Base-by-base conservation (phyloP, 495 filamentous ascomycete genomes). In the Penicillium angulare region DNA sequence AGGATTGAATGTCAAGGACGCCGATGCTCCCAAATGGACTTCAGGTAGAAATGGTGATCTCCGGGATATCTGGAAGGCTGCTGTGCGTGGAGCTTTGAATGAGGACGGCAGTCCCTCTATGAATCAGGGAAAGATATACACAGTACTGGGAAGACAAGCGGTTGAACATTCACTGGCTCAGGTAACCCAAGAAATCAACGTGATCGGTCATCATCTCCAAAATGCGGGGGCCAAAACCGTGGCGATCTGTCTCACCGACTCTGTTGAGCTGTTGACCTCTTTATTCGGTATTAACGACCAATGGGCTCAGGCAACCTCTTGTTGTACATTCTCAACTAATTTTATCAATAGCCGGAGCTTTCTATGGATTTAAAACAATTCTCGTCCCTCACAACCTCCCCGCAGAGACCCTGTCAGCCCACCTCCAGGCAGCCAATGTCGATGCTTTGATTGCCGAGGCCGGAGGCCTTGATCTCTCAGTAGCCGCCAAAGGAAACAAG, bases 231-330 rank as follows among this genome's bases (percentile, higher is more conserved):
- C 79, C n/a, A 85, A 85, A 63, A 85, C 82, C 27, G 88, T 97
- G 21, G 93, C 90, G 20, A 79, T 99, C 54, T 95, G 93, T 66
- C 81, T 97, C 21, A 90, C 91, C 3, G 97, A 99, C 73, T 95
- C 90, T 38, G 76, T 95, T 60, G 93, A 97, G 68, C 83, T 95
- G 43, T 73, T 98, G 35, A 82, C 79, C 21, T 70, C 81, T 18
- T 66, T 87, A n/a, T 88, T 88, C 57, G 83, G 84, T 87, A 65
- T 22, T 74, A 42, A 22, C n/a, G 16, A 42, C 17, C 29, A n/a
- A n/a, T n/a, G n/a, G n/a, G n/a, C 34, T 21, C 1, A 23, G 59
- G 26, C 67, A 39, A 31, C 8, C 15, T 24, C n/a, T 32, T 31
- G 22, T 16, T 20, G 12, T 8, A 13, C 13, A 16, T n/a, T 27